These are phyloP conservation scores for Lignosus rhinocerotis DNA, from an alignment of 1,284 basidiomycete genomes.

Conservation along the genomic window DNA sequence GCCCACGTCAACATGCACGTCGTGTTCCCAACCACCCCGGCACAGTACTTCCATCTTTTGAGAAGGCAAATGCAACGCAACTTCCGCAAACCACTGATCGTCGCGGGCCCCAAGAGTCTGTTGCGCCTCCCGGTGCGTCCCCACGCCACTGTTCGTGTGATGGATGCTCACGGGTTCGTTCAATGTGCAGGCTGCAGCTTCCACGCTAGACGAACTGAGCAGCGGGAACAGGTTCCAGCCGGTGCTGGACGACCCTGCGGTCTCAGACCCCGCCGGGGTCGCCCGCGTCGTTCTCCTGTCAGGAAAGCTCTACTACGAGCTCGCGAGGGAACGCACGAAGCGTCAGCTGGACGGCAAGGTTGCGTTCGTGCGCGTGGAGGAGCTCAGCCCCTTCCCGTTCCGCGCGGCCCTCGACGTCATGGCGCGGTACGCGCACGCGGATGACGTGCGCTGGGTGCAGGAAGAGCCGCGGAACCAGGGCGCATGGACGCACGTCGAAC, in stretches of 20 bases:
- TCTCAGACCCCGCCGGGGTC: constrained; percentile 38
- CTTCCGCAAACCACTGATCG: constrained; percentile 82
- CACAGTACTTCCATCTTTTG: constrained; percentile 88
- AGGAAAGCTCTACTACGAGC: constrained; percentile 88
- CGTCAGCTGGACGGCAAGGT: constrained; percentile 50
- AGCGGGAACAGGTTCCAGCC: constrained; percentile 68
- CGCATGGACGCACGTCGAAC: constrained; percentile 66
- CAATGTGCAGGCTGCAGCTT: constrained; percentile 66
- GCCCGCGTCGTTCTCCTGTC: constrained; percentile 64
- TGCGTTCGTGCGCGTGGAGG: constrained; percentile 78
- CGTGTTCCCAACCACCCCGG: constrained; percentile 83
- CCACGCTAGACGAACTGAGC: constrained; percentile 65
- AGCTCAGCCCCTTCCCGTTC: constrained; percentile 86
- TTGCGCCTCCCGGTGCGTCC: constrained; percentile 72
- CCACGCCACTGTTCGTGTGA: background rate
- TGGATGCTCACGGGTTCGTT: constrained; percentile 1
- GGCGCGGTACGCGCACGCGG: constrained; percentile 41
- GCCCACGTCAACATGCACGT: constrained; percentile 79
- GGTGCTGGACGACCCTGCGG: constrained; percentile 60
- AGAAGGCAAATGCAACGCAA: constrained; percentile 82
- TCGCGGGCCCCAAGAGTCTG: constrained; percentile 83
- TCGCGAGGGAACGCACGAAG: constrained; percentile 63
- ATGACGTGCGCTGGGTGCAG: constrained; percentile 73
- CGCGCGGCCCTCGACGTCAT: constrained; percentile 49
- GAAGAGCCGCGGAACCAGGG: constrained; percentile 90